Evolutionary conservation across 345 rosid genomes (phyloP).

Genomic region (Boechera retrofracta): DNA sequence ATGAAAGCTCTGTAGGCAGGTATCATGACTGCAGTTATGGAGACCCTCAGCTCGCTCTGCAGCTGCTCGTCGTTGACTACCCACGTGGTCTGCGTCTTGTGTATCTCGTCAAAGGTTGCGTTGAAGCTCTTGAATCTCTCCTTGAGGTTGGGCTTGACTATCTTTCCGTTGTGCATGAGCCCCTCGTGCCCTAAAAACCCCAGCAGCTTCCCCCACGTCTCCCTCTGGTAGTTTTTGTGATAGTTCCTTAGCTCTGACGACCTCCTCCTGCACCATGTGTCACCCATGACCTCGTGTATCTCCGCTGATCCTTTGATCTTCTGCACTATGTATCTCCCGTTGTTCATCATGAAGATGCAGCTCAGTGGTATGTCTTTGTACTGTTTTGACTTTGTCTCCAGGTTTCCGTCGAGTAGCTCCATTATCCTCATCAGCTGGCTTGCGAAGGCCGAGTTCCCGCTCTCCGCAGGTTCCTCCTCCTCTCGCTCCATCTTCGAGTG

Average conservation of each 20-base stretch:
- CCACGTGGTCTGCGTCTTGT: constrained; percentile 87
- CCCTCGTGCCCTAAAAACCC: constrained; percentile 78
- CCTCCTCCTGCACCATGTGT: constrained; percentile 75
- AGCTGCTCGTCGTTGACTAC: constrained; percentile 88
- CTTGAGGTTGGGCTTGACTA: constrained; percentile 74
- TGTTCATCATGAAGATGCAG: constrained; percentile 95
- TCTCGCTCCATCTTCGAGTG: constrained; percentile 75
- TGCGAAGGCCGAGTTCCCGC: constrained; percentile 50
- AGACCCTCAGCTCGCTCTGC: constrained; percentile 92
- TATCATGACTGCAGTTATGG: constrained; percentile 70
- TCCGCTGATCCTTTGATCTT: constrained; percentile 74
- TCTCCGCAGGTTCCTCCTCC: constrained; percentile 45
- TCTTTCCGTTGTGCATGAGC: constrained; percentile 69
- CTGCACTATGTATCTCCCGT: constrained; percentile 88
- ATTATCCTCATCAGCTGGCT: constrained; percentile 63
- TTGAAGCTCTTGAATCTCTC: constrained; percentile 91
- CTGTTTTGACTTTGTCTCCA: constrained; percentile 69
- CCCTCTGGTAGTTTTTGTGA: constrained; percentile 84
- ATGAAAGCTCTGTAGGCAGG: constrained; percentile 86
- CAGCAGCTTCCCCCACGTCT: constrained; percentile 79
- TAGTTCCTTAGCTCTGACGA: constrained; percentile 73
- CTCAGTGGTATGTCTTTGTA: constrained; percentile 71
- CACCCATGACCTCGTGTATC: constrained; percentile 67
- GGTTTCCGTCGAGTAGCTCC: constrained; percentile 67
- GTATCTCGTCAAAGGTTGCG: constrained; percentile 84